Base-by-base conservation (phyloP, 2,329 filamentous ascomycete species). In the Purpureocillium takamizusanense region DNA sequence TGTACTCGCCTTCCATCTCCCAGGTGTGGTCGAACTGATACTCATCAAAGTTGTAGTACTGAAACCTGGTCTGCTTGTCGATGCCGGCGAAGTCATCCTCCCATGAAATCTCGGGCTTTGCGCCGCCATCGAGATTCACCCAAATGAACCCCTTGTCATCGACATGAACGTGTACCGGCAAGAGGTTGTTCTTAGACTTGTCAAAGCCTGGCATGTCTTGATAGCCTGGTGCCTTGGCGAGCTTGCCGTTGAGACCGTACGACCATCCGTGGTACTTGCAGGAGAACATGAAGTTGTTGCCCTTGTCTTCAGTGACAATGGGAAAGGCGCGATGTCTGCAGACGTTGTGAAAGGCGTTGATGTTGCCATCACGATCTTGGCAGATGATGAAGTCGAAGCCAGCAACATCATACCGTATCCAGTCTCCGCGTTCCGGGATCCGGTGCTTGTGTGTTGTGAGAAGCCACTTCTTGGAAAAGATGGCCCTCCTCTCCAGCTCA, bases 251-350 rank as follows among this genome's bases (percentile, higher is more conserved):
- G 3, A 75, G 60, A 33, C 74, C 70, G 43, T 79, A 80, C 3
- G 72, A 75, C 76, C 76, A 81, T 31, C 74, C 75, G 48, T 80
- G 76, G 48, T 80, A 80, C 42, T 70, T 70, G 61, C 76, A 81
- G 0, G 69, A 63, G 29, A 81, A 65, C 28, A 79, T 67, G 45
- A 58, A 65, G 35, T 66, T 66, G 31, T 63, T 64, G 3, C 76
- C 76, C 9, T 64, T 56, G 3, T 70, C 63, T 32, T 67, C 63
- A 4, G 61, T 65, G 8, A 77, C 72, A 8, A 80, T 67, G 0
- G 74, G 72, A 49, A 72, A 81, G 16, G 76, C 76, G 7, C 76
- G 65, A 52, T 80, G 76, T 2, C 76, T 61, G 55, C 77, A 80
- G 28, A 79, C 63, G 48, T 81, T 80, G 58, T 80, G 76, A 52